Conservation (phyloP, 805 yeast species). For the Candida berthetii region DNA sequence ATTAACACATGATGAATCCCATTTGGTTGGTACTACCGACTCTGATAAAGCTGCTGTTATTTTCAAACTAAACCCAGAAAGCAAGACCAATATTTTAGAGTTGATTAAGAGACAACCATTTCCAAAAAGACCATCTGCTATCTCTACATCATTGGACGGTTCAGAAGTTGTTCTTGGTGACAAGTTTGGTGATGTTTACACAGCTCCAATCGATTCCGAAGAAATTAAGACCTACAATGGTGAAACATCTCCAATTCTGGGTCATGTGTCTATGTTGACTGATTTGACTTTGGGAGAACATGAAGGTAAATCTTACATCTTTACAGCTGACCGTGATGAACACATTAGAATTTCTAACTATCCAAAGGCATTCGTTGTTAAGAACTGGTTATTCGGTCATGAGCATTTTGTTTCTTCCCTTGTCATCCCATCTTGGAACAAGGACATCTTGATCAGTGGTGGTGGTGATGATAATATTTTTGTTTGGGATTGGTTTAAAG, state of each 20-base stretch:
- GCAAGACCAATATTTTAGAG: constrained; percentile 34
- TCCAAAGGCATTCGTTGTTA: constrained; percentile 74
- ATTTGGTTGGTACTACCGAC: constrained; percentile 68
- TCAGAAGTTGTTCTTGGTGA: constrained; percentile 75
- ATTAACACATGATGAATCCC: constrained; percentile 44
- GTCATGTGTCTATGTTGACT: constrained; percentile 97
- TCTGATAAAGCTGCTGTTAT: constrained; percentile 77
- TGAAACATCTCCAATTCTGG: constrained; percentile 67
- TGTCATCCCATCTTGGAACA: constrained; percentile 45
- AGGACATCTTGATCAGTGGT: constrained; percentile 59
- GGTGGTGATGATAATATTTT: constrained; percentile 84
- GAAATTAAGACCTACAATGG: constrained; percentile 29
- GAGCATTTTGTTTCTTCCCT: constrained; percentile 72
- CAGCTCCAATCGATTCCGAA: constrained; percentile 36
- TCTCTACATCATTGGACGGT: constrained; percentile 56
- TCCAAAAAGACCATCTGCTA: constrained; percentile 90
- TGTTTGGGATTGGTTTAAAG: constrained; percentile 72
- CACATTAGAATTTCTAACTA: constrained; percentile 81
- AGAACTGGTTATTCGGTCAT: constrained; percentile 85
- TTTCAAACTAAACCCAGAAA: constrained; percentile 30
- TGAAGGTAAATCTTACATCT: constrained; percentile 43
- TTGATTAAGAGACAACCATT: constrained; percentile 66
- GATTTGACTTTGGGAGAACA: constrained; percentile 46
- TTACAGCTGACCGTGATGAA: constrained; percentile 93
- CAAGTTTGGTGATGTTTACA: constrained; percentile 93